Evolutionary conservation across 2,329 filamentous ascomycete species (phyloP), one percentile per base, ranked within the genome.

Genomic region (Pseudocercospora crystallina): DNA sequence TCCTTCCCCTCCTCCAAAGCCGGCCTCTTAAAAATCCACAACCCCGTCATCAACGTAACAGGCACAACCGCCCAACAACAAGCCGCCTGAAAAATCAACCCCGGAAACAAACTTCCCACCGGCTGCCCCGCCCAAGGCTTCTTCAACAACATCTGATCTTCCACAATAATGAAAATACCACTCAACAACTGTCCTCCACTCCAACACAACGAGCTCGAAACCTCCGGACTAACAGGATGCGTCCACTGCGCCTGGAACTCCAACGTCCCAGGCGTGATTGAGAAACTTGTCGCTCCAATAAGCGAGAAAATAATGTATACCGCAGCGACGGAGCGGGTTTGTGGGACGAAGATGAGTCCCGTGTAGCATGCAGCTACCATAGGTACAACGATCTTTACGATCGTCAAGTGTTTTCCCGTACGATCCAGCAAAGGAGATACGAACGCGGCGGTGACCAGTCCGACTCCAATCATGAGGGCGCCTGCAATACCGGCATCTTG

Each of bases 211-310:
- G 87, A 89, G 54, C 83, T 87, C 1, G 87, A 88, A 42, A 96
- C 80, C 70, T 94, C 90, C 0, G 91, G 90, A 34, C 83, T 85
- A 26, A 92, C 82, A 0, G 91, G 91, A 64, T 92, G 89, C 5
- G 86, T 89, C 51, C 95, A 80, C 69, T 96, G 91, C 47, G 88
- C 88, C 11, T 95, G 76, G 60, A 86, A 90, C 71, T 96, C 91
- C 40, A 96, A 80, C 4, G 83, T 86, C 29, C 95, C 80, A 5
- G 91, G 91, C 1, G 96, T 79, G 5, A 96, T 73, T 13, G 80
- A 79, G 70, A 96, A 96, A 12, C 79, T 83, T 0, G 87, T 73
- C 2, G 89, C 89, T 39, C 91, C 91, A 3, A 95, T 76, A 13
- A 92, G 54, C 4, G 84, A 82, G 56, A 87, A 81, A 13, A 95